Conservation (phyloP, 2,329 filamentous ascomycete genomes). For the Eurotiales sp. region DNA sequence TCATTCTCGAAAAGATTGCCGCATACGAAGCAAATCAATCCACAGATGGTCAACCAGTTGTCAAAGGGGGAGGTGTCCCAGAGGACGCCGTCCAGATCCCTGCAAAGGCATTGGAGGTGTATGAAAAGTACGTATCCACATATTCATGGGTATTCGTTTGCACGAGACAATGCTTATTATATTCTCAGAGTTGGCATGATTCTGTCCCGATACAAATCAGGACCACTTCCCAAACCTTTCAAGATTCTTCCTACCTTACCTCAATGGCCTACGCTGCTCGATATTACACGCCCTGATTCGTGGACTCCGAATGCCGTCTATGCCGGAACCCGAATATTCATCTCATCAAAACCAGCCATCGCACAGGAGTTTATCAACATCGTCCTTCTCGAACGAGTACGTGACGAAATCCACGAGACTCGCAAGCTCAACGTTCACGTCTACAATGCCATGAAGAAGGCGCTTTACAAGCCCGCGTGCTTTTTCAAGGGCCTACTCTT, state of each 20-base stretch:
- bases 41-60: slow-evolving; percentile 36
- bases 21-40: slow-evolving; percentile 73
- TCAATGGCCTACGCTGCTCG: slow-evolving; percentile 84
- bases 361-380: slow-evolving; percentile 83
- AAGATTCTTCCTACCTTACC: slow-evolving; percentile 92
- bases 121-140: slow-evolving; percentile 63
- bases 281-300: slow-evolving; percentile 74
- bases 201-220: slow-evolving; percentile 87
- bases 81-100: slow-evolving; percentile 85
- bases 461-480: slow-evolving; percentile 85
- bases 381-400: slow-evolving; percentile 83
- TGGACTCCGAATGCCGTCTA: slow-evolving; percentile 80
- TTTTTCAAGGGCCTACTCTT: slow-evolving; percentile 98
- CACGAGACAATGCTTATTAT: slow-evolving; percentile 11
- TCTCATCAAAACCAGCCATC: slow-evolving; percentile 73
- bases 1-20: slow-evolving; percentile 93
- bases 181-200: slow-evolving; percentile 70
- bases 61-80: slow-evolving; percentile 54
- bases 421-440: slow-evolving; percentile 95
- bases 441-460: slow-evolving; percentile 90
- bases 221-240: slow-evolving; percentile 95
- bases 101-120: slow-evolving; percentile 89
- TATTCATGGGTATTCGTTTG: background rate
- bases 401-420: slow-evolving; percentile 87
- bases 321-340: slow-evolving; percentile 88